Conservation (phyloP, 75 land plant species). For the Sequoia sempervirens region DNA sequence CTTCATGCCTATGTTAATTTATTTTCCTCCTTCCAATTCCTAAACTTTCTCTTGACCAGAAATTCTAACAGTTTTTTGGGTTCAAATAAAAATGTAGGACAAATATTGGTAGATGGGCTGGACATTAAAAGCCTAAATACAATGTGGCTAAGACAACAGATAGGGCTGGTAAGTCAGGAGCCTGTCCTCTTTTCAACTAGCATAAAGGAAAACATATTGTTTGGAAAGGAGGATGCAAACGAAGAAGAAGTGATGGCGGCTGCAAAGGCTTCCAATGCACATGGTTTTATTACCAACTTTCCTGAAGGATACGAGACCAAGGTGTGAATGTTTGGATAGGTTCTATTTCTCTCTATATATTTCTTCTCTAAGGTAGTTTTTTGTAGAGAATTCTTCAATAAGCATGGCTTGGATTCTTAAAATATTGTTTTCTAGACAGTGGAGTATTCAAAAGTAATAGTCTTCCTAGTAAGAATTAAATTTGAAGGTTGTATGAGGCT, state of each 20-base stretch:
- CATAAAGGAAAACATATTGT: constrained; percentile 48
- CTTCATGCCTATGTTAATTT: background rate
- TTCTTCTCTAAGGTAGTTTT: background rate
- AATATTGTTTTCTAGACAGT: too few relatives aligned
- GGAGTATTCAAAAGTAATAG: too few relatives aligned
- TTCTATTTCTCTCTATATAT: constrained; percentile 24
- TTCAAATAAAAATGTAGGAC: constrained; percentile 16
- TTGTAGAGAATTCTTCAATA: too few relatives aligned
- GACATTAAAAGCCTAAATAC: constrained; percentile 40
- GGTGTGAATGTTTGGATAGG: constrained; percentile 52
- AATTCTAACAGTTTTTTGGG: background rate
- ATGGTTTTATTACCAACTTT: constrained; percentile 41
- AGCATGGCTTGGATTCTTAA: too few relatives aligned
- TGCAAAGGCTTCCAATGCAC: constrained; percentile 43
- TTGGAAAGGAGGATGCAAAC: constrained; percentile 52
- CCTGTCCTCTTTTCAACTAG: constrained; percentile 41
- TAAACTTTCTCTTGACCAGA: too few relatives aligned
- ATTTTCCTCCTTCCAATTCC: too few relatives aligned
- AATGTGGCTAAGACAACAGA: constrained; percentile 47
- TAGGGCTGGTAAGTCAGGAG: constrained; percentile 60
- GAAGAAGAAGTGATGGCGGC: constrained; percentile 43
- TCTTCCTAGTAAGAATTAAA: too few relatives aligned
- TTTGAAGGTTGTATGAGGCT: too few relatives aligned
- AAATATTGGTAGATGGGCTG: constrained; percentile 29
- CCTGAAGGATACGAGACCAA: constrained; percentile 50